Base-by-base conservation (phyloP, 495 filamentous ascomycete species). In the Geoglossum glabrum region DNA sequence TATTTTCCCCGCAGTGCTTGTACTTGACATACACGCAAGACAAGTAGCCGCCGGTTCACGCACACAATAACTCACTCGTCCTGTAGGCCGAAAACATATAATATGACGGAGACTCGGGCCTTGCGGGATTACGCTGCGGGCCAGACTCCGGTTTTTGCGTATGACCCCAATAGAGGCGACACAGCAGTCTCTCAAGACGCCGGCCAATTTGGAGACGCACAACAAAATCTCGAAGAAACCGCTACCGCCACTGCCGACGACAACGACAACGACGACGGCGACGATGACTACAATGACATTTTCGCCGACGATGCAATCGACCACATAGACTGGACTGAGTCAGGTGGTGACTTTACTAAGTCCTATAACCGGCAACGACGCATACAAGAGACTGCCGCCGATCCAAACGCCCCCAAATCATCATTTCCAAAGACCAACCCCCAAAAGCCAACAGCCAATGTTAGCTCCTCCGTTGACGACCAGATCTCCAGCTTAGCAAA, bases 321-420 rank as follows among this genome's bases (percentile, higher is more conserved):
- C 38, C 78, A 83, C 6, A 75, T 79, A 55, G 71, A 69, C 25
- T 72, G 79, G 6, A 74, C 76, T 0, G 79, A 85, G 57, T 71
- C 76, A 1, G 69, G 74, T 36, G 31, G 31, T 26, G 86, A 95
- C 66, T 78, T 88, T 45, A 87, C 88, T 40, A 93, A 95, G 69
- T 79, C 81, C 27, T 95, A 95, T 73, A 98, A 95, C 68, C 86
- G 90, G 57, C 87, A 92, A 65, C 76, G 80, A 55, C 72, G 74
- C 62, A 61, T 77, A 43, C 74, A 83, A 71, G 78, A 81, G 63
- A 64, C 73, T 40, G 69, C 80, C 67, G 65, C 72, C 72, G 76
- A 77, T 69, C 60, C 79, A 56, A 74, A 79, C 61, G 67, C 68
- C 36, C 70, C 75, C 55, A 74, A 72, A 70, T 76, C 80, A 68